Conservation (phyloP, 2,329 filamentous ascomycete genomes). For the Colletotrichum sp. region DNA sequence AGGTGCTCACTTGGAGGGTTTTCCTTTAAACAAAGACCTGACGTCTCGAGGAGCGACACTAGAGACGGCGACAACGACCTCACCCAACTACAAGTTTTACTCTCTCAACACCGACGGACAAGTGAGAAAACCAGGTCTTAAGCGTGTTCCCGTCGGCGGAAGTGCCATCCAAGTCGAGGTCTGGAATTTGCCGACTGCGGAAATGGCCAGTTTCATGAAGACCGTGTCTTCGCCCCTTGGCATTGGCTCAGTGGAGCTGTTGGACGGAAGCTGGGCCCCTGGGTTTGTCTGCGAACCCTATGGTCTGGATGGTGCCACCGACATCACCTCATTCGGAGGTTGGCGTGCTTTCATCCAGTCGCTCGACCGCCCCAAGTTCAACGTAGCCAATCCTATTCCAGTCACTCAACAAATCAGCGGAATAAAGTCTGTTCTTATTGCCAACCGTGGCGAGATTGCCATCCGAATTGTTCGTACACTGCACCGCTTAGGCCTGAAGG, state of each 20-base stretch:
- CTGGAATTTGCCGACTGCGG: slow-evolving; percentile 34
- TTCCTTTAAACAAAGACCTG: slow-evolving; percentile 39
- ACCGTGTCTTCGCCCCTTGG: slow-evolving; percentile 38
- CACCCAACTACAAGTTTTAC: slow-evolving; percentile 33
- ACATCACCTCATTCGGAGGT: slow-evolving; percentile 35
- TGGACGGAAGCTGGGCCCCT: slow-evolving; percentile 35
- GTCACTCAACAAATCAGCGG: not conserved
- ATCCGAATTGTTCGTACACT: slow-evolving; percentile 73
- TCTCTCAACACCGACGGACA: slow-evolving; percentile 25
- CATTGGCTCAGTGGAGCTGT: slow-evolving; percentile 39
- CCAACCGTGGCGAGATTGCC: slow-evolving; percentile 79
- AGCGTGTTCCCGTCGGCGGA: slow-evolving; percentile 29
- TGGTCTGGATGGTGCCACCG: slow-evolving; percentile 32
- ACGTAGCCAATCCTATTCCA: not conserved
- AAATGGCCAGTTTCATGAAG: slow-evolving; percentile 34
- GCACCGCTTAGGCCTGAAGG: slow-evolving; percentile 68
- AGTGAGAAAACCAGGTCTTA: slow-evolving; percentile 35
- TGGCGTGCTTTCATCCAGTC: slow-evolving; percentile 33
- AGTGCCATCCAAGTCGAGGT: slow-evolving; percentile 37
- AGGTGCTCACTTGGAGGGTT: slow-evolving; percentile 38
- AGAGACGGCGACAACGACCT: slow-evolving; percentile 29
- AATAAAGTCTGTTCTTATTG: slow-evolving; percentile 59
- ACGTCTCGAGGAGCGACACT: slow-evolving; percentile 32
- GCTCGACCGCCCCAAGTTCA: not conserved
- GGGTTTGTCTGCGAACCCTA: slow-evolving; percentile 42